Evolutionary conservation across 192 early-diverging fungal species (phyloP).

Genomic region (Entomortierella chlamydospora): DNA sequence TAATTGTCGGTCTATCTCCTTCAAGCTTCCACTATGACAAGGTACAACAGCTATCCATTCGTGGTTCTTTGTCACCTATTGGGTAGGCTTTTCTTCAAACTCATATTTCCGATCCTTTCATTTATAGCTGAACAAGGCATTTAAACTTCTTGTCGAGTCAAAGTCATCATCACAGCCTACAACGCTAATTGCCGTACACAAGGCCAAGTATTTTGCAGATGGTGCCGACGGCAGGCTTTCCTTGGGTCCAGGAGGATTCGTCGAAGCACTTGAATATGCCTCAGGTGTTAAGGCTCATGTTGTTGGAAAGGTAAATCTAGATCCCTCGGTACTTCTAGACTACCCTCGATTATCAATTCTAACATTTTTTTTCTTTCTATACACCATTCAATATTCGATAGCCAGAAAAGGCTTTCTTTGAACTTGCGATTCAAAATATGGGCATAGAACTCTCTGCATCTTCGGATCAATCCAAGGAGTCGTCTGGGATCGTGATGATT

Average conservation of each 20-base stretch:
- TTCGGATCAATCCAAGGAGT: background rate
- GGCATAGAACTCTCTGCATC: background rate
- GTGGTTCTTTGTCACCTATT: no score
- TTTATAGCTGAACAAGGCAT: constrained; percentile 79
- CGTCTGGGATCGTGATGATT: constrained; percentile 76
- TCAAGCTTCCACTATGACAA: constrained; percentile 74
- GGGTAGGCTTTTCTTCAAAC: no score
- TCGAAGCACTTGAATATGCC: constrained; percentile 85
- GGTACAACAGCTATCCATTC: constrained; percentile 36
- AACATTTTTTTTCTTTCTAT: background rate
- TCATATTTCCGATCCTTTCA: background rate
- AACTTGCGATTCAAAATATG: constrained; percentile 81
- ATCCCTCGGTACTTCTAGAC: no score
- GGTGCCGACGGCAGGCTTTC: constrained; percentile 66
- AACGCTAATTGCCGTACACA: constrained; percentile 85
- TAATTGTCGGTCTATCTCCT: constrained; percentile 88
- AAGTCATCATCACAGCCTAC: constrained; percentile 46
- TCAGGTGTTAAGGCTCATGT: constrained; percentile 71
- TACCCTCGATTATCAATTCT: background rate
- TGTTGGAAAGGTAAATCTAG: constrained; percentile 79
- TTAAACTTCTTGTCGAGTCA: constrained; percentile 69
- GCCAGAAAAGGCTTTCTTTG: constrained; percentile 80
- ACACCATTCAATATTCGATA: background rate
- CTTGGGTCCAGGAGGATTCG: constrained; percentile 92
- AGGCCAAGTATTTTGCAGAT: constrained; percentile 82